phyloP scores from a whole-genome alignment of 345 rosid species.

The Gynandropsis gynandra region DNA sequence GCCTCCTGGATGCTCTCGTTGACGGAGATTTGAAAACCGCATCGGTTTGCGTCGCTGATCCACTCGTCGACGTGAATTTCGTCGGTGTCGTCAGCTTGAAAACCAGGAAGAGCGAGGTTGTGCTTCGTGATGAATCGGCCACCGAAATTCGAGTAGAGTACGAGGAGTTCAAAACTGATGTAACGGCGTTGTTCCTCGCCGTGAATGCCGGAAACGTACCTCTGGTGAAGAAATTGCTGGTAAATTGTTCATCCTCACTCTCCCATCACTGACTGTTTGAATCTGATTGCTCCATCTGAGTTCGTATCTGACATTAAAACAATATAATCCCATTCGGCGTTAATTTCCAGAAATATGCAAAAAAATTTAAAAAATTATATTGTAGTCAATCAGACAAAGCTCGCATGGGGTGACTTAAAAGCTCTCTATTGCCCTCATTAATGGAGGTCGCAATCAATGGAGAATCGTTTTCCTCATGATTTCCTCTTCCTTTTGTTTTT shows the following conservation, averaged over 20 bases:
- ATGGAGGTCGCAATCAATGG: conserved; percentile 9
- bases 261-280: not conserved
- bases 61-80: conserved; percentile 77
- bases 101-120: conserved; percentile 59
- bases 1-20: conserved; percentile 68
- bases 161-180: conserved; percentile 90
- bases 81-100: conserved; percentile 73
- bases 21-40: conserved; percentile 58
- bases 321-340: conserved; percentile 6
- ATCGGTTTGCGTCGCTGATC: conserved; percentile 55
- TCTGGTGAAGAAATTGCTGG: conserved; percentile 80
- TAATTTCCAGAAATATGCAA: conserved; percentile 8
- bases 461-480: conserved; percentile 17
- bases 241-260: conserved; percentile 21
- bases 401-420: not conserved
- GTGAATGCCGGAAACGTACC: conserved; percentile 66
- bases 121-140: conserved; percentile 54
- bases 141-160: conserved; percentile 54
- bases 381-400: too few species aligned
- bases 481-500: conserved; percentile 8
- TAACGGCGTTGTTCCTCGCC: conserved; percentile 85
- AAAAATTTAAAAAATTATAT: too few species aligned
- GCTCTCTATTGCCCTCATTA: not conserved
- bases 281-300: not conserved
- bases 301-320: conserved; percentile 11